These are phyloP conservation scores for Parvularia atlantis DNA, from an alignment of 78 protist species.

Conservation along the genomic window DNA sequence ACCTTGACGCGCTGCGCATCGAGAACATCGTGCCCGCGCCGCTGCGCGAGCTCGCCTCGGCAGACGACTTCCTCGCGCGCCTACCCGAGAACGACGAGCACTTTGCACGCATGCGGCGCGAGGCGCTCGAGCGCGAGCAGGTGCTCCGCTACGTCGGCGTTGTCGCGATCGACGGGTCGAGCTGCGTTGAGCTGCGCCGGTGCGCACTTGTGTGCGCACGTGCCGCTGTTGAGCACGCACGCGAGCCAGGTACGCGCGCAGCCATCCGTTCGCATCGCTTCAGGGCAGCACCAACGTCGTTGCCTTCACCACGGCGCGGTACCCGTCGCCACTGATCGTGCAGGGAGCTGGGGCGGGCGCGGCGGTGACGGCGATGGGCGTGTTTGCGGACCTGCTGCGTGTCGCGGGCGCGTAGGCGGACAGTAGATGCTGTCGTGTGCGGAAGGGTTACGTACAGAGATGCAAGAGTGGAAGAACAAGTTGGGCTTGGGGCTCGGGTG, in stretches of 20 bases:
- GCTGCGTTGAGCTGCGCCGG: neutral
- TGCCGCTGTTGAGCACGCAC: neutral
- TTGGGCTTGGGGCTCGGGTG: no score
- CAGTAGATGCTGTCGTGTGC: no score
- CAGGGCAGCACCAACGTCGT: slow-evolving; percentile 40
- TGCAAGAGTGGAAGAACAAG: no score
- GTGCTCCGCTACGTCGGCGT: slow-evolving; percentile 17
- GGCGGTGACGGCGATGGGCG: slow-evolving; percentile 54
- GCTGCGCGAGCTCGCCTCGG: neutral
- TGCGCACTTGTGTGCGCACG: neutral
- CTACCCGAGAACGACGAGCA: slow-evolving; percentile 10
- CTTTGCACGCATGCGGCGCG: neutral
- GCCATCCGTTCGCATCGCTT: slow-evolving; percentile 33
- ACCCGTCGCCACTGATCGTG: slow-evolving; percentile 39
- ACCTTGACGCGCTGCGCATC: neutral
- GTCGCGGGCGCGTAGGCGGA: no score
- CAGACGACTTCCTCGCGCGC: slow-evolving; percentile 1
- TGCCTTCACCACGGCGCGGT: slow-evolving; percentile 35
- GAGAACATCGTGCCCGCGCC: slow-evolving; percentile 7
- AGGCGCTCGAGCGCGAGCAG: neutral
- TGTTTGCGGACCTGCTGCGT: slow-evolving; percentile 34
- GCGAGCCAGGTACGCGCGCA: neutral
- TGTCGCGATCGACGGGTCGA: neutral
- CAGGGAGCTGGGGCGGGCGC: slow-evolving; percentile 73
- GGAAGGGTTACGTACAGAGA: no score